A percentile compares a stretch with the other conserved stretches of the same genome.
These are phyloP conservation scores for Lentinula guzmanii DNA, from an alignment of 768 basidiomycete genomes.

Conservation along the genomic window DNA sequence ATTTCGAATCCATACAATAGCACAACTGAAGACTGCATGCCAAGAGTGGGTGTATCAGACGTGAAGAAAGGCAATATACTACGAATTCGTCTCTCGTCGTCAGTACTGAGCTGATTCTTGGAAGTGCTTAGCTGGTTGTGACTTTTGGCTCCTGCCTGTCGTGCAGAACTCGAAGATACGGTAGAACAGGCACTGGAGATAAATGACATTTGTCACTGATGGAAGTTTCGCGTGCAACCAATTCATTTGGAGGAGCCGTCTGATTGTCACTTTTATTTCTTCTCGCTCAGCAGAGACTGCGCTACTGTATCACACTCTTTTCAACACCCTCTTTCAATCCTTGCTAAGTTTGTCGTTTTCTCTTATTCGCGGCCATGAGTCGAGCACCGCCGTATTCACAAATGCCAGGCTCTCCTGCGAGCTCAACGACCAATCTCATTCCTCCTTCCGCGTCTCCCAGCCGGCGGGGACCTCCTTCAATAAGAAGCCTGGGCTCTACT, in stretches of 20 bases:
- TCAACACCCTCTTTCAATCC: not conserved
- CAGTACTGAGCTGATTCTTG: no score
- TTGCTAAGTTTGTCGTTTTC: not conserved
- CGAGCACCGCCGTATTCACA: not conserved
- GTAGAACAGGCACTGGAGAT: no score
- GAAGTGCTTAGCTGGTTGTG: no score
- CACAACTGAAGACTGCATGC: no score
- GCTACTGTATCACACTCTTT: not conserved
- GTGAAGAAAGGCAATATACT: no score
- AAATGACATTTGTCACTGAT: no score
- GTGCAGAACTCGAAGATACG: no score
- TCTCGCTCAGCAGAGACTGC: not conserved
- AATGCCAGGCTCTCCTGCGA: slow-evolving; percentile 1
- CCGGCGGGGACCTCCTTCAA: not conserved
- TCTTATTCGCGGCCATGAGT: not conserved
- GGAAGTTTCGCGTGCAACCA: not conserved
- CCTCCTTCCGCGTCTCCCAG: not conserved
- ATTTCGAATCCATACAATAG: no score
- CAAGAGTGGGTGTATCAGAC: no score
- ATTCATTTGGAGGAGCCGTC: not conserved
- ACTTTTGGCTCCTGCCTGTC: no score
- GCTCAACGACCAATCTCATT: not conserved
- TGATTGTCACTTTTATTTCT: not conserved
- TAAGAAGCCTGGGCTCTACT: not conserved
- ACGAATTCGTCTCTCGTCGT: no score